A percentile compares a stretch with the other conserved stretches of the same genome.
Conservation (phyloP, 1,284 basidiomycete genomes). For the Sporisorium scitamineum region DNA sequence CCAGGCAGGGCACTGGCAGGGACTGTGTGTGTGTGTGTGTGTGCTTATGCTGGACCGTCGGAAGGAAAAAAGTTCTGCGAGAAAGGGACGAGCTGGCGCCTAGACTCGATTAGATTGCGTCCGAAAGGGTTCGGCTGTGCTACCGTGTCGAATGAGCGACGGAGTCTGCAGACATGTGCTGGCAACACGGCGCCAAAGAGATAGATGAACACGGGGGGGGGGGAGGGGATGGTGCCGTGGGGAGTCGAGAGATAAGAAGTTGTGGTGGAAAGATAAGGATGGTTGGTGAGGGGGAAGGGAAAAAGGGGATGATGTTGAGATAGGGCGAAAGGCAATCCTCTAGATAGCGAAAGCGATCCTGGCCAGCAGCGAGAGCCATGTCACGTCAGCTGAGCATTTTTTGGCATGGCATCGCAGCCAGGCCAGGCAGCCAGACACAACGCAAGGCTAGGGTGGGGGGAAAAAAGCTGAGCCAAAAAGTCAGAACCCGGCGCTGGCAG, state of each 20-base stretch:
- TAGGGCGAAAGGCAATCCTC: not conserved
- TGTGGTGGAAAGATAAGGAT: too few relatives aligned
- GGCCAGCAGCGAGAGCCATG: not conserved
- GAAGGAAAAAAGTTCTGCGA: not conserved
- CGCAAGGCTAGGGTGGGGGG: not conserved
- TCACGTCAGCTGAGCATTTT: not conserved
- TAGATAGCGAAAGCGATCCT: conserved; percentile 32
- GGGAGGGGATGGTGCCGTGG: conserved; percentile 19
- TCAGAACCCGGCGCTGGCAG: not conserved
- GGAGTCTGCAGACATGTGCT: conserved; percentile 1
- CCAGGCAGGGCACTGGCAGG: not conserved
- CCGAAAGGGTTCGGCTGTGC: conserved; percentile 9
- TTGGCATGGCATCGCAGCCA: too few relatives aligned
- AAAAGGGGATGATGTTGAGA: conserved; percentile 23
- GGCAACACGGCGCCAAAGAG: conserved; percentile 4
- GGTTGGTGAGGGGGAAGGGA: too few relatives aligned
- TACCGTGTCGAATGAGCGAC: conserved; percentile 11
- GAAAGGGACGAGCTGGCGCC: not conserved
- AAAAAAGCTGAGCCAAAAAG: not conserved
- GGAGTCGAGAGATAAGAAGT: conserved; percentile 36
- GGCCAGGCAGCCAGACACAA: not conserved
- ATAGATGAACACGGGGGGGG: conserved; percentile 23
- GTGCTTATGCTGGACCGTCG: not conserved
- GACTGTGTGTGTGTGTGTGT: too few relatives aligned
- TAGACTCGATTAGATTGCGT: conserved; percentile 5